Base-by-base conservation (phyloP, 768 basidiomycete species). In the Hygrophoropsis aurantiaca region DNA sequence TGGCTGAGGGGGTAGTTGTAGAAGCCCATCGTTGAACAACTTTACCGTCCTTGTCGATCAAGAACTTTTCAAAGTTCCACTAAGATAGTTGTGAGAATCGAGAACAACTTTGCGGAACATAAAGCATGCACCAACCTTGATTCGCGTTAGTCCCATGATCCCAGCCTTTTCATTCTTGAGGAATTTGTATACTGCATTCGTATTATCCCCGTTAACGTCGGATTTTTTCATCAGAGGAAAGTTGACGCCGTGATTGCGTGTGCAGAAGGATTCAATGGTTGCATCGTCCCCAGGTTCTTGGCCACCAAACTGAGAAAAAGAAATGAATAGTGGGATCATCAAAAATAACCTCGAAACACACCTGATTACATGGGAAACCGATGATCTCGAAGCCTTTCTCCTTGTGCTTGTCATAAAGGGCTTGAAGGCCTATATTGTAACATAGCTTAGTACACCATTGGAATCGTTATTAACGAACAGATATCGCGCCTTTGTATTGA, bases 41-140 rank as follows among this genome's bases (percentile, higher is more conserved):
- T 2, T 81, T 78, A 25, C 90, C 90, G 36, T 90, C 72, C 67
- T 81, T 81, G 65, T 92, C 78, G 36, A 94, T 69, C 47, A 94
- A 71, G 73, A 94, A 94, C 65, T 90, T 90, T 67, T 90, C 89
- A 65, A 92, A 92, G 67, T 93, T 93, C 91, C 90, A 93, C 85
- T 88, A 47, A 26, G 35, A 39, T 15, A 21, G 15, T 6, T 2
- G 18, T 53, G 5, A 54, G 34, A 34, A 27, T 27, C 11, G 20
- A 36, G 35, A 3, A 34, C 16, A 16, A 3, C 4, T 2, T 23
- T 21, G 20, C n/a, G 16, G 44, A 30, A 32, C n/a, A n/a, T n/a
- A 33, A 26, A 20, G 46, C 24, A 27, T 6, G 42, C 18, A 63
- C 72, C 11, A 38, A 84, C 87, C 80, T 90, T 90, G 70, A 90